Base-by-base conservation (phyloP, 257 asterid species). In the Przewalskia tangutica region DNA sequence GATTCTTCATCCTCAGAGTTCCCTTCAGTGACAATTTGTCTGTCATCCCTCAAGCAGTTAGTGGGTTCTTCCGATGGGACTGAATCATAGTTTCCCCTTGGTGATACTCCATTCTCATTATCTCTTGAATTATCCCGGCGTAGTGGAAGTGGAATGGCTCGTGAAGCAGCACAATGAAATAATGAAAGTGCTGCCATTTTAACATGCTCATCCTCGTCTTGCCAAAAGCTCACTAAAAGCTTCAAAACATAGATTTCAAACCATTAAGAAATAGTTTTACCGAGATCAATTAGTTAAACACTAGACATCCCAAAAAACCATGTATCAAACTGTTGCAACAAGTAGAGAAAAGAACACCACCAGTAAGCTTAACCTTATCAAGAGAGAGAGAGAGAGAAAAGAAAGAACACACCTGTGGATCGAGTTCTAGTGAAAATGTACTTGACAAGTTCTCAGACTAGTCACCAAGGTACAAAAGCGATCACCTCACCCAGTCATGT, bases 181-280 rank as follows among this genome's bases (percentile, higher is more conserved):
- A 95, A 88, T 83, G 99, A 92, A 75, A 97, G 98, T 82, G 99
- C 98, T 85, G 98, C 97, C 98, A 95, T 91, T 87, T 89, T 92
- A 81, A 95, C 97, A 86, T 94, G 99, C 84, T 95, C 98, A 77
- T 87, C 88, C 85, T 95, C 97, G 55, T 91, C 91, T 91, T 92
- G 98, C 99, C 99, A 95, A 86, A 94, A 95, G 96, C 99, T 92
- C 84, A 91, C 99, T 87, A 95, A 82, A 84, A 95, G 92, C 99
- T 95, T 93, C 83, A 70, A 84, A 85, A 81, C 50, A 85, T 44
- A 75, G 23, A 75, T 75, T 27, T 75, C 62, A 75, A 75, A 75
- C 23, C 79, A 50, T 48, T 73, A 50, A 73, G 62, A 73, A 71
- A 73, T 50, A 73, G 60, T 51, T 73, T 73, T 23, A 23, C 60